These are phyloP conservation scores for Diaporthe citrichinensis DNA, from an alignment of 2,329 filamentous ascomycete genomes.

Conservation along the genomic window DNA sequence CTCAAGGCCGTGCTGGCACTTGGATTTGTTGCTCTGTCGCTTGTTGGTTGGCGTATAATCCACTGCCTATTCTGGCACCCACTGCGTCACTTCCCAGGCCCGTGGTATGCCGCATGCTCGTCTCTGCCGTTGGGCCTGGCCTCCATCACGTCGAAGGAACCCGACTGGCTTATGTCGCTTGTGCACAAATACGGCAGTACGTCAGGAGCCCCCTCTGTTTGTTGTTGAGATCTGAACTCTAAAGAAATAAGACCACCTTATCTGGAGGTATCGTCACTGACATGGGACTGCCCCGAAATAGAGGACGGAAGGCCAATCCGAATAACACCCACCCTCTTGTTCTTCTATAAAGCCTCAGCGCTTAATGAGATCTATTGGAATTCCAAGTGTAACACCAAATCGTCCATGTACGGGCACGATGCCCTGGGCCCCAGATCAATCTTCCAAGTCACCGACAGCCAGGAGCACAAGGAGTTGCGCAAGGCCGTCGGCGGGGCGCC, in stretches of 20 bases:
- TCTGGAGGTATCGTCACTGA: neutral
- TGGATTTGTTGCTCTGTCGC: neutral
- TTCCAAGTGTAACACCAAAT: conserved; percentile 53
- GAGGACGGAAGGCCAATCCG: conserved; percentile 50
- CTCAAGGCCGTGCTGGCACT: conserved; percentile 6
- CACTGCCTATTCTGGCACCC: conserved; percentile 46
- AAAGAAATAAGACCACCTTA: neutral
- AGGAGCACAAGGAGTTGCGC: conserved; percentile 51
- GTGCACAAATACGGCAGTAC: conserved; percentile 45
- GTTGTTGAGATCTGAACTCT: neutral
- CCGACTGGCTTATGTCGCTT: conserved; percentile 45
- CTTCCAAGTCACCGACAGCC: conserved; percentile 49
- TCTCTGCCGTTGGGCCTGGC: conserved; percentile 44
- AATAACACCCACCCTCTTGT: conserved; percentile 53
- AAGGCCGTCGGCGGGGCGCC: conserved; percentile 52
- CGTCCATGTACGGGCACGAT: conserved; percentile 52
- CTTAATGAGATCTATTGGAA: conserved; percentile 58
- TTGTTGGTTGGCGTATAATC: conserved; percentile 28
- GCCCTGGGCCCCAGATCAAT: conserved; percentile 53
- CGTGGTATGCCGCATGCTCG: conserved; percentile 45
- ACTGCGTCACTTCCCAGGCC: conserved; percentile 44
- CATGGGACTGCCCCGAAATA: conserved; percentile 41
- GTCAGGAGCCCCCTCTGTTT: neutral
- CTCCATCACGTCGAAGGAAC: conserved; percentile 43
- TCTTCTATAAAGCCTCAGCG: conserved; percentile 53